Percentiles rank a stretch among this genome's conserved stretches.
phyloP scores from a whole-genome alignment of 164 flowering plant species.

The Platanus orientalis region DNA sequence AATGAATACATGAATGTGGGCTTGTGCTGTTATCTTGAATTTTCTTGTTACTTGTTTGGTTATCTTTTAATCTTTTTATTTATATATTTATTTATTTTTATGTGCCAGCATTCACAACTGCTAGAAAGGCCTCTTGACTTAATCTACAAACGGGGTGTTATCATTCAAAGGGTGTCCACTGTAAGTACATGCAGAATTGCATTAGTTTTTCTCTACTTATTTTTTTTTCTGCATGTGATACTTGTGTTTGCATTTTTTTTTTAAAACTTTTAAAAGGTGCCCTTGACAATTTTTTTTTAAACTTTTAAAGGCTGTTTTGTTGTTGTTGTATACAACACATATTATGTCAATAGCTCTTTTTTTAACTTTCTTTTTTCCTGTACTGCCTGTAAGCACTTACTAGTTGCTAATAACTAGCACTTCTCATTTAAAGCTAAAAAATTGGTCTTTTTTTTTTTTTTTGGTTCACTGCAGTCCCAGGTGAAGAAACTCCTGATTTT shows the following conservation, averaged over 20 bases:
- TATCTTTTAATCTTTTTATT: background rate
- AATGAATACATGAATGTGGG: too few species aligned
- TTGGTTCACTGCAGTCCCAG: too few species aligned
- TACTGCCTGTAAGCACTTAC: too few species aligned
- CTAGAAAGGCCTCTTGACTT: conserved; percentile 74
- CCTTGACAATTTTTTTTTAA: background rate
- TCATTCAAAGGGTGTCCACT: conserved; percentile 47
- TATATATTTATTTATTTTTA: background rate
- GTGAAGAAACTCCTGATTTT: too few species aligned
- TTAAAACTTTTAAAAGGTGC: background rate
- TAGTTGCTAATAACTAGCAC: too few species aligned
- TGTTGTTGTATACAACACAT: background rate
- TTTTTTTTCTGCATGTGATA: background rate
- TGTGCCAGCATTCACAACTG: conserved; percentile 65
- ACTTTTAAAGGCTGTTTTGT: background rate
- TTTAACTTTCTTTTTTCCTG: too few species aligned
- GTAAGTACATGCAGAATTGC: conserved; percentile 44
- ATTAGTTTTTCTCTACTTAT: background rate
- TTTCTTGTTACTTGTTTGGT: background rate
- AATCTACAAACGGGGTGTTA: conserved; percentile 57
- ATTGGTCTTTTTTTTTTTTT: too few species aligned
- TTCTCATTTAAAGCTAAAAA: too few species aligned
- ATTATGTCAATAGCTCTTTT: too few species aligned
- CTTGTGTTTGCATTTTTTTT: too few species aligned
- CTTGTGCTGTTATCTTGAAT: background rate